These are phyloP conservation scores for Oropetium thomaeum DNA, from an alignment of 176 grass and related monocot genomes.

Conservation along the genomic window DNA sequence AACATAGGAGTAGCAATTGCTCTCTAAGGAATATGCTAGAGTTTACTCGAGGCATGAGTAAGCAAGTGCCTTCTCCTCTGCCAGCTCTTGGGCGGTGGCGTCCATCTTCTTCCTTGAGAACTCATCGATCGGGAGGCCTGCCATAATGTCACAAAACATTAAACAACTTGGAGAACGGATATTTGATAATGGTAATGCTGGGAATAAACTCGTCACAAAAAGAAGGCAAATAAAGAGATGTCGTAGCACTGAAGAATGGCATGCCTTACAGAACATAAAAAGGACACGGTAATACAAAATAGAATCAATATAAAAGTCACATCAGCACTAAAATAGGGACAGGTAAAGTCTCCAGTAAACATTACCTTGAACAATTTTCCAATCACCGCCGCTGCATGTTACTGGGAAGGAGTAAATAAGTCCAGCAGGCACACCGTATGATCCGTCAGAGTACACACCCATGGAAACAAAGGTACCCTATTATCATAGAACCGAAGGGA, in stretches of 20 bases:
- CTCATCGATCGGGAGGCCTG: conserved; percentile 82
- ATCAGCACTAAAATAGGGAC: neutral
- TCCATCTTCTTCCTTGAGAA: conserved; percentile 96
- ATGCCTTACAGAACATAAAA: neutral
- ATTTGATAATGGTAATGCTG: neutral
- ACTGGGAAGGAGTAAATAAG: conserved; percentile 98
- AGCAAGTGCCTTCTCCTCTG: conserved; percentile 87
- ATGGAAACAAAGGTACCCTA: conserved; percentile 97
- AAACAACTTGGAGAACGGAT: neutral
- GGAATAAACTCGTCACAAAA: neutral
- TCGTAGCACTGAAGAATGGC: neutral
- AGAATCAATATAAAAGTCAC: no score
- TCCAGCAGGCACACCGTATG: conserved; percentile 86
- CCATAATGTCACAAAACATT: conserved; percentile 3
- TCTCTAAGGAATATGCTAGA: neutral
- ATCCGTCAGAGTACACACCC: conserved; percentile 95
- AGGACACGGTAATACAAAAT: neutral
- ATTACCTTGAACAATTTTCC: conserved; percentile 86
- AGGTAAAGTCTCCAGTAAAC: neutral
- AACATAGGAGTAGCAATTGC: conserved; percentile 30
- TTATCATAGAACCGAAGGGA: neutral
- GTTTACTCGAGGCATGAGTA: conserved; percentile 84
- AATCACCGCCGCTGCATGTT: conserved; percentile 74
- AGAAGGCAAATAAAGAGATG: neutral
- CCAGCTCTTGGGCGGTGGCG: conserved; percentile 72